Conservation (phyloP, 2,329 filamentous ascomycete genomes). For the Corynespora cassiicola region DNA sequence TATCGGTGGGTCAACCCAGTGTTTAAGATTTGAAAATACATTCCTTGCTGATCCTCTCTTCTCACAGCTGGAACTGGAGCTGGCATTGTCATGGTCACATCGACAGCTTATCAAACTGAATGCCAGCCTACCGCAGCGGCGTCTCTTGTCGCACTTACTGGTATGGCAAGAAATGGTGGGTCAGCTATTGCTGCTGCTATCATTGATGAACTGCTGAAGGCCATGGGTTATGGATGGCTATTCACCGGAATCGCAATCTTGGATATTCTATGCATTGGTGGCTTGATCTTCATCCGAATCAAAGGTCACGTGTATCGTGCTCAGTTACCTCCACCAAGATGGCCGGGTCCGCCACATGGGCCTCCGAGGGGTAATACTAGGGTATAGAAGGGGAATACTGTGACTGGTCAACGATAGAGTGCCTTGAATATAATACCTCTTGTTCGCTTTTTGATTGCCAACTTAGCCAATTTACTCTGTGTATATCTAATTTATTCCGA, state of each 20-base stretch:
- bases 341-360: too few relatives aligned
- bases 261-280: constrained; percentile 23
- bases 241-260: constrained; percentile 48
- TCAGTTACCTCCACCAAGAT: constrained; percentile 1
- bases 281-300: constrained; percentile 10
- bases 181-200: constrained; percentile 49
- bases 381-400: too few relatives aligned
- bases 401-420: too few relatives aligned
- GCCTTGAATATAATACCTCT: too few relatives aligned
- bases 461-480: too few relatives aligned
- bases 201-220: constrained; percentile 39
- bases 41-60: constrained; percentile 15
- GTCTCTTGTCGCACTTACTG: constrained; percentile 49
- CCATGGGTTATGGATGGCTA: constrained; percentile 49
- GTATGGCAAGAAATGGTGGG: constrained; percentile 49
- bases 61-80: constrained; percentile 44
- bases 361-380: too few relatives aligned
- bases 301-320: constrained; percentile 7
- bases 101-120: constrained; percentile 51
- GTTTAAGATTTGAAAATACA: too few relatives aligned
- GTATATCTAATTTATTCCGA: too few relatives aligned
- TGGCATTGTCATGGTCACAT: constrained; percentile 52
- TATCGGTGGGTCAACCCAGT: constrained; percentile 20
- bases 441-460: too few relatives aligned
- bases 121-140: constrained; percentile 49